Conservation (phyloP, 2,329 filamentous ascomycete species). For the Elsinoe arachidis region DNA sequence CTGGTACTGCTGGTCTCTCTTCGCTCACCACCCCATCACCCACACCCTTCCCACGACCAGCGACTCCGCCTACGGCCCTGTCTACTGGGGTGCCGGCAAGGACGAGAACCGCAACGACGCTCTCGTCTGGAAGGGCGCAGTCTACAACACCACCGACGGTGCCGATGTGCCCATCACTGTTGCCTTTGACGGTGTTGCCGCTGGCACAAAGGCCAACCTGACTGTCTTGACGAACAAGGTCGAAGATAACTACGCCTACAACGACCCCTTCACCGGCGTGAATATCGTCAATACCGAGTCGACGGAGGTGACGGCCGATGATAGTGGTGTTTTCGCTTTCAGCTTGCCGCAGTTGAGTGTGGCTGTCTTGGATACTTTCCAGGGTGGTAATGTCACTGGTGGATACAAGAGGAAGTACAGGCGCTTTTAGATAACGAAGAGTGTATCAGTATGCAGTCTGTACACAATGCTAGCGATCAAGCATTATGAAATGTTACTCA, state of each 20-base stretch:
- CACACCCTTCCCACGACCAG: slow-evolving; percentile 36
- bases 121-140: slow-evolving; percentile 39
- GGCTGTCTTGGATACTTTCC: slow-evolving; percentile 38
- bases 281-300: slow-evolving; percentile 43
- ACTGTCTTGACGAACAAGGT: slow-evolving; percentile 33
- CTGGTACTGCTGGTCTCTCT: slow-evolving; percentile 31
- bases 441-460: not conserved
- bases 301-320: slow-evolving; percentile 33
- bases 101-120: slow-evolving; percentile 29
- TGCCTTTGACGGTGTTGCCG: slow-evolving; percentile 28
- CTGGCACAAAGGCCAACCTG: slow-evolving; percentile 29
- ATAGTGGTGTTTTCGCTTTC: slow-evolving; percentile 44
- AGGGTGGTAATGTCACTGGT: not conserved
- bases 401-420: not conserved
- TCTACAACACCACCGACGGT: slow-evolving; percentile 39
- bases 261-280: slow-evolving; percentile 26
- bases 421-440: not conserved
- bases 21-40: slow-evolving; percentile 38
- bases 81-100: slow-evolving; percentile 40
- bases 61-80: slow-evolving; percentile 31
- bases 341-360: slow-evolving; percentile 47
- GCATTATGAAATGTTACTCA: no score
- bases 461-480: not conserved
- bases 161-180: slow-evolving; percentile 27
- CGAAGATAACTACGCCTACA: slow-evolving; percentile 21